These are phyloP conservation scores for Ambrosia hybrid DNA, from an alignment of 140 eudicot genomes.

Conservation along the genomic window DNA sequence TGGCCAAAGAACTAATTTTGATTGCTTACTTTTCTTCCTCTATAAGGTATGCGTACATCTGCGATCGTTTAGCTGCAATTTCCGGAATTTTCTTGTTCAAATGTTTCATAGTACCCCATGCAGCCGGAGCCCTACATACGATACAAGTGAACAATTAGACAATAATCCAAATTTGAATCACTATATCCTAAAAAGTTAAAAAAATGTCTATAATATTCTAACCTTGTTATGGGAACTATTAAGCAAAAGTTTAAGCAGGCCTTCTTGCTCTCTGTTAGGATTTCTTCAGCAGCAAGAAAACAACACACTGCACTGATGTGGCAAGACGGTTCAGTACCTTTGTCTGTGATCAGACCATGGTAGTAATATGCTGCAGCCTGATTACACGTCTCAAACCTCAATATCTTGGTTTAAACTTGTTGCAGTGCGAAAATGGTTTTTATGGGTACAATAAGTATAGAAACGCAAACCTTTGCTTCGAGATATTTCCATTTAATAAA, in stretches of 20 bases:
- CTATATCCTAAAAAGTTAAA: neutral
- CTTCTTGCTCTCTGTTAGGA: slow-evolving; percentile 87
- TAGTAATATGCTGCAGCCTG: slow-evolving; percentile 95
- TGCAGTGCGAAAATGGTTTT: neutral
- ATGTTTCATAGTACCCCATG: slow-evolving; percentile 94
- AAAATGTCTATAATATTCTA: neutral
- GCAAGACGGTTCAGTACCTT: slow-evolving; percentile 74
- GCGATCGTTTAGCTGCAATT: slow-evolving; percentile 70
- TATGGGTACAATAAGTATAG: neutral
- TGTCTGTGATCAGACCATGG: slow-evolving; percentile 73
- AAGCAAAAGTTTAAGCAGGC: slow-evolving; percentile 83
- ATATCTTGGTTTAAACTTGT: neutral
- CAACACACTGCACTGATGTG: slow-evolving; percentile 76
- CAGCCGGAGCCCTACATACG: slow-evolving; percentile 60
- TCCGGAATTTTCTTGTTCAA: slow-evolving; percentile 84
- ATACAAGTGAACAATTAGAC: neutral
- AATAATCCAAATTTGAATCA: neutral
- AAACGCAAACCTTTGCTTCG: slow-evolving; percentile 75
- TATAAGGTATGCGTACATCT: slow-evolving; percentile 70
- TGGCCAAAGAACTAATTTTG: neutral
- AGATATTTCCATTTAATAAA: slow-evolving; percentile 90
- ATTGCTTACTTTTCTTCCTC: slow-evolving; percentile 77
- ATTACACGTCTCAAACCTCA: slow-evolving; percentile 20
- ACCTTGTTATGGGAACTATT: slow-evolving; percentile 84
- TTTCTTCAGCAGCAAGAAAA: slow-evolving; percentile 78